Evolutionary conservation across 2,329 filamentous ascomycete species (phyloP), one percentile per base, ranked within the genome.

Genomic region (Botrytis deweyae): DNA sequence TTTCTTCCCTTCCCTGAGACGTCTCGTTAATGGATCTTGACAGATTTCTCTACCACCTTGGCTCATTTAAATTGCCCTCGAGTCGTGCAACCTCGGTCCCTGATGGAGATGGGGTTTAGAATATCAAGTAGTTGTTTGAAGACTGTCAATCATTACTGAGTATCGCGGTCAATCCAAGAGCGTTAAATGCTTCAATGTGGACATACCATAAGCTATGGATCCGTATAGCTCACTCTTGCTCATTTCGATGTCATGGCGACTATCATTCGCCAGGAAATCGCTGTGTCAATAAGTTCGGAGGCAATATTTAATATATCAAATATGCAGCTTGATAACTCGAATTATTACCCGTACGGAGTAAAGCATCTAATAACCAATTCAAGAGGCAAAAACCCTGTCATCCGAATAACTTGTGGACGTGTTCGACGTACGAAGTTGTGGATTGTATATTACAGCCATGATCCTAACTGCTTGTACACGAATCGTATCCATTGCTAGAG

Each of bases 381-480:
- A 40, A 29, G 25, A 58, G 16, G n/a, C 18, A 22, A 55, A 68
- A 58, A 29, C 65, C 65, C 38, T 68, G 25, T 29, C 46, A 22
- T 55, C 25, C 29, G 36, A 40, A 55, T 49, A 36, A 16, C 3
- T 66, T 66, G 29, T 66, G 63, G 36, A 42, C 65, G 49, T 67
- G 46, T 55, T 36, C 65, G 65, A 29, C 65, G 46, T 52, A 18
- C 33, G 22, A 67, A 40, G 33, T 52, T n/a, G 46, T 55, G 33
- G 46, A 68, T 29, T 55, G 52, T 42, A 22, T 22, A 22, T 58
- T 58, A 58, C 66, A 68, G 49, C 66, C 66, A 68, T 68, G 36
- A 68, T 68, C 66, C 66, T 58, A 58, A 68, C 18, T 22, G 36
- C 29, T 33, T 42, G 66, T 42, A 68, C 66, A 68, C 66, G 66